These are phyloP conservation scores for Cicer yamashitae DNA, from an alignment of 306 rosid genomes.

Conservation along the genomic window DNA sequence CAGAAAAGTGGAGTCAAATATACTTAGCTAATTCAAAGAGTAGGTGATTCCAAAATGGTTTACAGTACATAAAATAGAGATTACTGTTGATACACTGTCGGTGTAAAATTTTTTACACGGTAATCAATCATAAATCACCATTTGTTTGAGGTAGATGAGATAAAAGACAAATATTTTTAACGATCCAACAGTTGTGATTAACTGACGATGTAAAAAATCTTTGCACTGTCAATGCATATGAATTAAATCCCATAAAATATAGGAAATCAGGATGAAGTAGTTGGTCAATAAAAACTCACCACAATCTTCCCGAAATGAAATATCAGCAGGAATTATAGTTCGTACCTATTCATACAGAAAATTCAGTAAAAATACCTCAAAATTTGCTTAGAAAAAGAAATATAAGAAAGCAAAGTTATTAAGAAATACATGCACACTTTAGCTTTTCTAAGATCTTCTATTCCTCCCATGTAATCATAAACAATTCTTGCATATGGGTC, in stretches of 20 bases:
- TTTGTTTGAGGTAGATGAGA: no score
- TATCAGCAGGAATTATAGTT: constrained; percentile 66
- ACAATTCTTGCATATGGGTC: constrained; percentile 68
- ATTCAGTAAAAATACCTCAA: constrained; percentile 44
- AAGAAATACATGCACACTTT: constrained; percentile 64
- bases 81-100: no score
- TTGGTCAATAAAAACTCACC: constrained; percentile 54
- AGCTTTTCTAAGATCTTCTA: constrained; percentile 67
- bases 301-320: constrained; percentile 74
- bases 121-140: no score
- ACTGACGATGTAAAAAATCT: no score
- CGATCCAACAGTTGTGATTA: no score
- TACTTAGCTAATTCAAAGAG: constrained; percentile 2
- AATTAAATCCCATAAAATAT: background rate
- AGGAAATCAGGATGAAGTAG: constrained; percentile 9
- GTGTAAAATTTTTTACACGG: no score
- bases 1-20: constrained; percentile 34
- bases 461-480: constrained; percentile 78
- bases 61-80: background rate
- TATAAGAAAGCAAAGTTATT: constrained; percentile 46
- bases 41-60: background rate
- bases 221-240: no score
- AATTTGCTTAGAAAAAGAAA: constrained; percentile 40
- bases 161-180: no score
- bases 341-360: constrained; percentile 65